phyloP scores from a whole-genome alignment of 768 basidiomycete genomes.

The Amanita fuliginea region DNA sequence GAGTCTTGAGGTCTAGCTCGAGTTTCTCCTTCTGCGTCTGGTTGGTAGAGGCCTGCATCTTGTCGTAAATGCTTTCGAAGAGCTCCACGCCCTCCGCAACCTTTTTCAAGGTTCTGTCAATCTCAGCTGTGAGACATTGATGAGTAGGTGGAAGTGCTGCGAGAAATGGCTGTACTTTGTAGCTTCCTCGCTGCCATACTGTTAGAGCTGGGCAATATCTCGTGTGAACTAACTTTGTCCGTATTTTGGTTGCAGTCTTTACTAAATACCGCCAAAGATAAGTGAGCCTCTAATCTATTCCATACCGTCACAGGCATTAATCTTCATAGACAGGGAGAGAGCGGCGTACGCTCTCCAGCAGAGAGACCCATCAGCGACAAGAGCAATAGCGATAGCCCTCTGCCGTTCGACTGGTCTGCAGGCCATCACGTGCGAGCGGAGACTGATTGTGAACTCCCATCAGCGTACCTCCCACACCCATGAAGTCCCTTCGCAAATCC shows the following conservation, averaged over 20 bases:
- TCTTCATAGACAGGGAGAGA: not conserved
- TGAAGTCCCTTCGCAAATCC: conserved; percentile 81
- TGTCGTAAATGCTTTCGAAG: conserved; percentile 94
- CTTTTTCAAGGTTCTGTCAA: conserved; percentile 97
- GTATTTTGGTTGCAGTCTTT: conserved; percentile 14
- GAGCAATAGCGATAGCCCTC: too few relatives aligned
- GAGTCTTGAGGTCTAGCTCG: conserved; percentile 52
- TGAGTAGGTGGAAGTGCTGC: conserved; percentile 1
- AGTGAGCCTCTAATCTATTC: not conserved
- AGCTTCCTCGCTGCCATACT: conserved; percentile 86
- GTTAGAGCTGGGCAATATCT: conserved; percentile 9
- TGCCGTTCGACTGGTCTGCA: not conserved
- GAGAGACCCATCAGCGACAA: not conserved
- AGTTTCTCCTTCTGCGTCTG: conserved; percentile 53
- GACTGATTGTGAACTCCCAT: not conserved
- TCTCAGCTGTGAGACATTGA: conserved; percentile 60
- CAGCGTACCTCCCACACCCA: conserved; percentile 15
- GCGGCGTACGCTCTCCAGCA: not conserved
- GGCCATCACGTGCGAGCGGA: not conserved
- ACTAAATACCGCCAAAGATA: not conserved
- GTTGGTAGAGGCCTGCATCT: conserved; percentile 94
- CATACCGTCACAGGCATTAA: not conserved
- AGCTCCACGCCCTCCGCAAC: conserved; percentile 92
- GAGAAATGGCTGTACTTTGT: conserved; percentile 46
- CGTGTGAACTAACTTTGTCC: conserved; percentile 6